These are phyloP conservation scores for Candida glucosophila DNA, from an alignment of 1,139 yeast genomes.

Conservation along the genomic window DNA sequence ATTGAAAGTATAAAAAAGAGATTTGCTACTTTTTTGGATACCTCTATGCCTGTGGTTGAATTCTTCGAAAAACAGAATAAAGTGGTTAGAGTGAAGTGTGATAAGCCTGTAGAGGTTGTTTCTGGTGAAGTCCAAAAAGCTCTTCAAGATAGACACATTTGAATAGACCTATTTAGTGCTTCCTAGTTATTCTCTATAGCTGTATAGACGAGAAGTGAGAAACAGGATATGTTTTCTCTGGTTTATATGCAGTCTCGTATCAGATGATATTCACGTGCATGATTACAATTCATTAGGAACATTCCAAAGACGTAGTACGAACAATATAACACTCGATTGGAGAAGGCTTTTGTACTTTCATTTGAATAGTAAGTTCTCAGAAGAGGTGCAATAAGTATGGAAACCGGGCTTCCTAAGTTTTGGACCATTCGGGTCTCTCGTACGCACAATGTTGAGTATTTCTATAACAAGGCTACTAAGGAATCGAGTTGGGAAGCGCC, in stretches of 20 bases:
- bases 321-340: too few species aligned
- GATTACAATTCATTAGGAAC: too few species aligned
- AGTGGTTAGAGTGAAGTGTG: slow-evolving; percentile 74
- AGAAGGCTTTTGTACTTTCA: too few species aligned
- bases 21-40: slow-evolving; percentile 76
- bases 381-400: too few species aligned
- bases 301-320: too few species aligned
- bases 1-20: slow-evolving; percentile 84
- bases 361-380: too few species aligned
- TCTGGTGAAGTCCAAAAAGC: slow-evolving; percentile 63
- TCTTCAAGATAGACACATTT: slow-evolving; percentile 35
- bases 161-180: too few species aligned
- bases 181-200: too few species aligned
- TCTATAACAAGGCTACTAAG: slow-evolving; percentile 56
- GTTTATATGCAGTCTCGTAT: too few species aligned
- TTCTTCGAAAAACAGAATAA: slow-evolving; percentile 67
- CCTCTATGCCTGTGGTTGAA: slow-evolving; percentile 92
- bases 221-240: too few species aligned
- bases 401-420: slow-evolving; percentile 74
- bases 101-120: slow-evolving; percentile 72
- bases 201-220: too few species aligned
- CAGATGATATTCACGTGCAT: too few species aligned
- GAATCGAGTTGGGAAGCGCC: slow-evolving; percentile 93
- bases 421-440: slow-evolving; percentile 80
- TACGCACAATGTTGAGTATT: slow-evolving; percentile 81